phyloP scores from a whole-genome alignment of 495 filamentous ascomycete genomes.

The Penicillium cosmopolitanum region DNA sequence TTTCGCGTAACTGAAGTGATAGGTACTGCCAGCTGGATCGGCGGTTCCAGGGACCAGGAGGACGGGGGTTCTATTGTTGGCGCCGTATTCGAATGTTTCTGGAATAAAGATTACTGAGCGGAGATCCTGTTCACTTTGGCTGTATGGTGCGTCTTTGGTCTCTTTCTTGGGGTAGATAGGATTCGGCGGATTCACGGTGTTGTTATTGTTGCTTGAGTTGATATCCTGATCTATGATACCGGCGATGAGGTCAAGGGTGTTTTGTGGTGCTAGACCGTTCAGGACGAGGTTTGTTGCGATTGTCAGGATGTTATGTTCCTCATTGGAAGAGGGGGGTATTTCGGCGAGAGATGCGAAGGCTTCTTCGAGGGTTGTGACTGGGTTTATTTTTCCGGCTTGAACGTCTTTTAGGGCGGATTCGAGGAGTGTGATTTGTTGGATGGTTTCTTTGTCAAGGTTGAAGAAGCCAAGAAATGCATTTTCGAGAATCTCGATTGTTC shows the following conservation, averaged over 20 bases:
- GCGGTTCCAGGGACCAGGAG: constrained; percentile 18
- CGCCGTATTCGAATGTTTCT: constrained; percentile 11
- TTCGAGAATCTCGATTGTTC: not conserved
- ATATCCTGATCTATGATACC: not conserved
- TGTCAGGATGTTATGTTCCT: not conserved
- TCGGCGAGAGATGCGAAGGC: constrained; percentile 2
- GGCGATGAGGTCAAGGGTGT: constrained; percentile 9
- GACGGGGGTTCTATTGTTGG: constrained; percentile 8
- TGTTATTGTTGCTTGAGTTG: constrained; percentile 6
- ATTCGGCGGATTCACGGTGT: constrained; percentile 16
- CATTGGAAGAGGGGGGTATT: not conserved
- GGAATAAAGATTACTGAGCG: constrained; percentile 19
- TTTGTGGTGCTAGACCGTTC: constrained; percentile 7
- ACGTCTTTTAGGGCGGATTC: constrained; percentile 3
- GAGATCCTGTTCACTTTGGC: constrained; percentile 9
- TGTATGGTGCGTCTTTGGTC: constrained; percentile 11
- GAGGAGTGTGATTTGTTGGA: constrained; percentile 3
- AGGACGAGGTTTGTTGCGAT: constrained; percentile 4
- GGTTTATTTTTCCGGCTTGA: constrained; percentile 5
- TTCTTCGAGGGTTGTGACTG: constrained; percentile 8
- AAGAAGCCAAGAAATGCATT: not conserved
- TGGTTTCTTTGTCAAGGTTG: not conserved
- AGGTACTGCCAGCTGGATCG: constrained; percentile 13
- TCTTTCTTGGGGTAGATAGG: constrained; percentile 19
- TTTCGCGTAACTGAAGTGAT: constrained; percentile 15